phyloP scores from a whole-genome alignment of 306 rosid genomes.

The Lithocarpus polystachyus region DNA sequence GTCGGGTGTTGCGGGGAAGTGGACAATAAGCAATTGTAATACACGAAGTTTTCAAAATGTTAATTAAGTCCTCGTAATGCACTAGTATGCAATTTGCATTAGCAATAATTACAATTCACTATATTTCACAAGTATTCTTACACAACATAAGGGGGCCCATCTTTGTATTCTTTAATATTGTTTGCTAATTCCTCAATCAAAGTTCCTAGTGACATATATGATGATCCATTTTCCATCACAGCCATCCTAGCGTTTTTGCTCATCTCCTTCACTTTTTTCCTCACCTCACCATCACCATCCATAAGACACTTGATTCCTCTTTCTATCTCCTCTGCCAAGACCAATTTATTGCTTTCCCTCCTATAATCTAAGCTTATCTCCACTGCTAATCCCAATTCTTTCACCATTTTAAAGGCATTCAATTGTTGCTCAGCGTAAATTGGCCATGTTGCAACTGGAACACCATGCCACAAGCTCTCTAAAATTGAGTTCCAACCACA shows the following conservation, averaged over 20 bases:
- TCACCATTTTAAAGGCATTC: slow-evolving; percentile 65
- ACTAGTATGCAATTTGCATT: no score
- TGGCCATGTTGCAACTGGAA: slow-evolving; percentile 68
- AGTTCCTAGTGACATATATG: slow-evolving; percentile 5
- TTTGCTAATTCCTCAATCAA: slow-evolving; percentile 13
- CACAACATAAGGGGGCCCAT: background rate
- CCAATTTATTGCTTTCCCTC: slow-evolving; percentile 25
- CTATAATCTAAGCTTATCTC: slow-evolving; percentile 55
- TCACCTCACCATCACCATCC: slow-evolving; percentile 28
- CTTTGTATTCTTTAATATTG: background rate
- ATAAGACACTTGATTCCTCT: slow-evolving; percentile 31
- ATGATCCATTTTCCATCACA: slow-evolving; percentile 35
- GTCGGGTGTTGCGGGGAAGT: no score
- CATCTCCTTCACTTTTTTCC: slow-evolving; percentile 40
- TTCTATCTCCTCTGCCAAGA: slow-evolving; percentile 39
- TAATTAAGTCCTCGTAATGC: no score
- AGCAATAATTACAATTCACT: no score
- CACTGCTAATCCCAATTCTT: slow-evolving; percentile 53
- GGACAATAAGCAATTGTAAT: no score
- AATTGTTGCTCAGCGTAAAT: slow-evolving; percentile 49
- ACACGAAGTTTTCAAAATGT: no score
- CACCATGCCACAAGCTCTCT: slow-evolving; percentile 63
- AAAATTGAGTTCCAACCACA: slow-evolving; percentile 72
- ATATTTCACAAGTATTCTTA: no score
- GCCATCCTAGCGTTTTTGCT: slow-evolving; percentile 20